Base-by-base conservation (phyloP, 1,284 basidiomycete genomes). In the Apiotrichum brassicae region DNA sequence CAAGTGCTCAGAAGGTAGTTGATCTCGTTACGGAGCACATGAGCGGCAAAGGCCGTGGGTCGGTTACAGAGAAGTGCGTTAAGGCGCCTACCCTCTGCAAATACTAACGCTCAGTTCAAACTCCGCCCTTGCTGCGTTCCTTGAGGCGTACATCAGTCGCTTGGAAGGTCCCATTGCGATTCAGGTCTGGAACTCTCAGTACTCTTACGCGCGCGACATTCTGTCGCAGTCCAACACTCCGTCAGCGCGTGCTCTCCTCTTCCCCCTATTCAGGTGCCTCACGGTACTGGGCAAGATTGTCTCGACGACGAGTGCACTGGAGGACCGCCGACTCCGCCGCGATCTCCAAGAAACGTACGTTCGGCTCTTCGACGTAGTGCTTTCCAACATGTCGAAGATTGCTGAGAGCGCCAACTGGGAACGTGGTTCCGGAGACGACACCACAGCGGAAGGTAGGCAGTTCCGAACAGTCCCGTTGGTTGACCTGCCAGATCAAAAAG, bases 301-400 rank as follows among this genome's bases (percentile, higher is more conserved):
- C 14, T 82, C 86, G 3, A 86, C 88, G 62, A 93, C 90, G 0
- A 83, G 85, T 4, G 87, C 89, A 0, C 79, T 94, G 66, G 94
- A 97, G 53, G 94, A 98, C 70, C 80, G 83, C 18, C 80, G 87
- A 19, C 76, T 92, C 48, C 81, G 87, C n/a, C 86, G 90, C 62
- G 94, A 98, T 54, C 75, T 97, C 16, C 91, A 86, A 80, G 94
- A 98, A 53, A 84, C 81, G 0, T 93, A 87, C 62, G 80, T 82
- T 35, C 93, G 88, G 69, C 78, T 97, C 0, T 77, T 92, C 9
- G 95, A 99, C 61, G 77, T 83, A 3, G 86, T 84, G 44, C 79
- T 92, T 6, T 73, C 79, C 3, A 80, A 89, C 51, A 81, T 87
- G 4, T 83, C 85, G 2, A 80, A 84, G 20, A 81, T 84, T 1